Percentiles rank a stretch among this genome's conserved stretches.
Conservation (phyloP, 352 stramenopile species). For the Pythium utonaiense region DNA sequence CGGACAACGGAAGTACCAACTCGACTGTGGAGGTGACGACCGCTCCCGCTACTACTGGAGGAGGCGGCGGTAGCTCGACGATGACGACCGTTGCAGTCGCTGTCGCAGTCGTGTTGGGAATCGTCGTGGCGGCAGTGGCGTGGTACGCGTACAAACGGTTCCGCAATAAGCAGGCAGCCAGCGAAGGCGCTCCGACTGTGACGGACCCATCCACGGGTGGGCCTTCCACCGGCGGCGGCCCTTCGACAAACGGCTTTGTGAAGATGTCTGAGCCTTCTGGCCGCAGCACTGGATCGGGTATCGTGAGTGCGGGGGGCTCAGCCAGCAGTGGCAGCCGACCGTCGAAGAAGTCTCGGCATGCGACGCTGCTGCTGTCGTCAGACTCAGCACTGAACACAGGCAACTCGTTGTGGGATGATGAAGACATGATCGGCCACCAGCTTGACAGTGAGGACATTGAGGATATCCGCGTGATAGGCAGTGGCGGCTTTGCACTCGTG, state of each 20-base stretch:
- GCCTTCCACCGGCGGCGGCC: neutral
- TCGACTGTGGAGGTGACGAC: neutral
- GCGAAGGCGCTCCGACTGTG: neutral
- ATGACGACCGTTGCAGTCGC: neutral
- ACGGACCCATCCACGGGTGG: neutral
- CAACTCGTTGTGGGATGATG: constrained; percentile 47
- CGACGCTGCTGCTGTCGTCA: neutral
- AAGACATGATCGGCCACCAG: constrained; percentile 46
- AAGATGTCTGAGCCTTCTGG: neutral
- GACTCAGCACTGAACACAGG: constrained; percentile 7
- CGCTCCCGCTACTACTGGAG: neutral
- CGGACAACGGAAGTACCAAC: neutral
- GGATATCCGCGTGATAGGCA: constrained; percentile 45
- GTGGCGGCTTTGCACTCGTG: constrained; percentile 41
- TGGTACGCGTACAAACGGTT: constrained; percentile 3
- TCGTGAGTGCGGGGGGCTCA: neutral
- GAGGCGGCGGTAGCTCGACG: constrained; percentile 2
- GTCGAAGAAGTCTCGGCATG: constrained; percentile 7
- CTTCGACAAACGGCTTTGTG: neutral
- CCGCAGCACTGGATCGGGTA: too few relatives aligned
- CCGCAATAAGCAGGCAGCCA: neutral
- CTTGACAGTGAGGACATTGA: constrained; percentile 47
- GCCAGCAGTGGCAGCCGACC: neutral
- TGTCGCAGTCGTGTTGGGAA: neutral
- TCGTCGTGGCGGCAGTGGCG: neutral